Base-by-base conservation (phyloP, 2,329 filamentous ascomycete genomes). In the Aspergillus sp. region DNA sequence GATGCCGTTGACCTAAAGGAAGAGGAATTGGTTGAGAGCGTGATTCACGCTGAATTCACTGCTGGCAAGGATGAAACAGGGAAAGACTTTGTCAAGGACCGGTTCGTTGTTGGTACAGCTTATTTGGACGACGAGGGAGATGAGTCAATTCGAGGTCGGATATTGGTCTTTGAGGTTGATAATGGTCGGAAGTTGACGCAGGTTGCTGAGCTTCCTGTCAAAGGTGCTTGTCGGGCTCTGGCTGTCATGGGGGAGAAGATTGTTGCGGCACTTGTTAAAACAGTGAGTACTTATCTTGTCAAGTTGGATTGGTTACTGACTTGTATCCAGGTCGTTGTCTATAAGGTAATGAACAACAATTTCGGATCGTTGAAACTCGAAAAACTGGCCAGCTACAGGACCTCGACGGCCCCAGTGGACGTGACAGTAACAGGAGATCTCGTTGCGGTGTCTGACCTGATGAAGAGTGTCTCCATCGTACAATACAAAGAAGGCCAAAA, bases 21-120 rank as follows among this genome's bases (percentile, higher is more conserved):
- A 39, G 74, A 80, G 12, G 93, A 98, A 68, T 73, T 97, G 41
- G 81, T 96, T 3, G 93, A 97, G 67, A 84, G 85, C 52, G 84
- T 95, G 6, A 83, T 94, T 49, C 81, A 88, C 30, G 84, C 88
- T 5, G 81, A 88, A 56, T 75, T 96, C 10, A 75, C 79, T 2
- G 84, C 79, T 32, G 76, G 75, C 2, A 75, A 79, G 45, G 77
- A 76, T 13, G 73, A 74, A 12, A 60, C 60, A 74, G 82, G 82
- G 7, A 72, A 76, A 4, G 79, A 78, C 0, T 44, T 47, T 2
- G 54, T 45, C 13, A 69, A 63, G 49, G 90, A 97, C 64, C 78
- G 90, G 38, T 97, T 97, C 61, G 74, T 97, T n/a, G 81, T 97
- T 5, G 93, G 93, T 5, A 97, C 93, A 0, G 87, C 87, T 47